Evolutionary conservation across 1,284 basidiomycete species (phyloP).

Genomic region (Pseudozyma pruni): DNA sequence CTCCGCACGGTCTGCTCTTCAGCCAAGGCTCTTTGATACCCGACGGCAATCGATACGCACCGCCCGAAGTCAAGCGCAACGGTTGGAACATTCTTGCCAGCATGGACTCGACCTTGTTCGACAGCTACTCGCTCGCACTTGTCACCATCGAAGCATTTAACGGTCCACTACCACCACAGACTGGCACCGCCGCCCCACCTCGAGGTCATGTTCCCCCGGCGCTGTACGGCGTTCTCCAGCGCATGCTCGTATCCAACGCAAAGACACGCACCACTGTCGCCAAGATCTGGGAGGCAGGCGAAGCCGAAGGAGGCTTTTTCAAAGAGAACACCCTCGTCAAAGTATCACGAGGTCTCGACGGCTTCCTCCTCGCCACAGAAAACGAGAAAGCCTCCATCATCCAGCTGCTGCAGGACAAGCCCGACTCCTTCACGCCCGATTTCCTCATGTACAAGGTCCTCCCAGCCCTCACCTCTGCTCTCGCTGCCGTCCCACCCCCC

Average conservation of each 20-base stretch:
- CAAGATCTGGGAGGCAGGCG: conserved; percentile 59
- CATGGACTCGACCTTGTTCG: conserved; percentile 44
- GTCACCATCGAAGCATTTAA: conserved; percentile 62
- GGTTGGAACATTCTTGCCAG: conserved; percentile 73
- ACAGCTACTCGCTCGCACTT: conserved; percentile 60
- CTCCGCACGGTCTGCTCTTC: conserved; percentile 60
- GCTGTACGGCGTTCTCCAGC: conserved; percentile 85
- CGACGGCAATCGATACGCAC: conserved; percentile 68
- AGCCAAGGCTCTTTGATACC: conserved; percentile 59
- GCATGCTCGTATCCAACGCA: conserved; percentile 86
- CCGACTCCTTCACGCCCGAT: conserved; percentile 76
- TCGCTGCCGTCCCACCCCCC: conserved; percentile 34
- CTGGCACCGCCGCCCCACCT: conserved; percentile 77
- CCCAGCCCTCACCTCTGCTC: conserved; percentile 86
- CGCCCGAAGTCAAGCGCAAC: conserved; percentile 89
- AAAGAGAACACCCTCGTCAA: conserved; percentile 83
- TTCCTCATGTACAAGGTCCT: conserved; percentile 87
- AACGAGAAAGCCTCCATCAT: conserved; percentile 76
- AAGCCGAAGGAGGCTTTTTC: conserved; percentile 78
- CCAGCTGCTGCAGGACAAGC: conserved; percentile 63
- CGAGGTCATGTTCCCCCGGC: conserved; percentile 81
- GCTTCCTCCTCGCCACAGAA: conserved; percentile 85
- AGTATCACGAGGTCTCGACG: conserved; percentile 85
- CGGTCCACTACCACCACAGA: conserved; percentile 70
- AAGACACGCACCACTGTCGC: conserved; percentile 78